Percentiles rank a stretch among this genome's conserved stretches.
These are phyloP conservation scores for Solanum virginianum DNA, from an alignment of 257 asterid species.

Conservation along the genomic window DNA sequence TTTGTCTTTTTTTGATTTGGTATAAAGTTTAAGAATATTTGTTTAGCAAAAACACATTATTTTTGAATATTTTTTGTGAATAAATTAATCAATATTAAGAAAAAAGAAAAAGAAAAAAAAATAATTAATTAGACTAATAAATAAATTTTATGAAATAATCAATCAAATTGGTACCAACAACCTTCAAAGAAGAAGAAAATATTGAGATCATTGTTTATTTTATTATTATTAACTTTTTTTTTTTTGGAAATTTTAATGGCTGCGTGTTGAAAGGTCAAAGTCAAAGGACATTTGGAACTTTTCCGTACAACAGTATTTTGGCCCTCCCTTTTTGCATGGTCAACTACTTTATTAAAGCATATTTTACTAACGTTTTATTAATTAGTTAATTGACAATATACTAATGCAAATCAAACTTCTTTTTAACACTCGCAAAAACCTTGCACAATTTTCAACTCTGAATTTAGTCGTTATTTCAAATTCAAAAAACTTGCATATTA, in stretches of 20 bases:
- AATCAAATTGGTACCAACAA: background rate
- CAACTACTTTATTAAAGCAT: background rate
- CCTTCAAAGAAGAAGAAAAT: background rate
- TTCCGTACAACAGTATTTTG: background rate
- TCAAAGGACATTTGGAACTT: background rate
- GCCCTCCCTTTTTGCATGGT: background rate
- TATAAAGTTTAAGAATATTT: background rate
- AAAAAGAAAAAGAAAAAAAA: no score
- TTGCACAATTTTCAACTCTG: background rate
- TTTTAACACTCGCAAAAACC: background rate
- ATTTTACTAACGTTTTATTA: background rate
- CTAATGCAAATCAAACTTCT: background rate
- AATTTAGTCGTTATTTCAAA: background rate
- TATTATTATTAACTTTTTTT: no score
- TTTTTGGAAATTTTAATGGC: background rate
- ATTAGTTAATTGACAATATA: background rate
- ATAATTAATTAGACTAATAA: no score
- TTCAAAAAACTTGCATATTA: background rate
- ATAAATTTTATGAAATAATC: no score
- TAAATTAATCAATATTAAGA: no score
- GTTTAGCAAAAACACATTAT: no score
- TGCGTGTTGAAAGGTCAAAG: background rate
- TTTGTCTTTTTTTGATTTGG: background rate
- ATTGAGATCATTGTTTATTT: background rate
- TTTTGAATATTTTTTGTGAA: no score